Evolutionary conservation across 2,329 filamentous ascomycete species (phyloP), one percentile per base, ranked within the genome.

Genomic region (Fusarium udum): DNA sequence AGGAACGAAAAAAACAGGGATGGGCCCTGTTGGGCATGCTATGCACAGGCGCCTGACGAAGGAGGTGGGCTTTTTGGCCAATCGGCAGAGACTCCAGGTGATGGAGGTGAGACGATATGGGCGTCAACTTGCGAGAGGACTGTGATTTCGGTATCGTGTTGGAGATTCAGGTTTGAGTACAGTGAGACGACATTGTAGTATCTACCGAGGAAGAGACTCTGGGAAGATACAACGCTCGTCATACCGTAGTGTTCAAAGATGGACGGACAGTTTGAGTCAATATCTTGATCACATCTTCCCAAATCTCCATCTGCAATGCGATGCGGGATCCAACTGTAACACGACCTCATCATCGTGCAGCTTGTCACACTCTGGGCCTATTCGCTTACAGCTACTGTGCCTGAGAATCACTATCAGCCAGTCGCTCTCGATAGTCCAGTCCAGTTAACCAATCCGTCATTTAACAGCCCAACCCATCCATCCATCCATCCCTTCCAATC

Each of bases 21-120:
- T 69, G 31, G 34, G 39, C 71, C 71, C 55, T 71, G 71, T 42
- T 64, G 49, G 53, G 61, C 37, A 64, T 55, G 42, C 36, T 31
- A 62, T 77, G 75, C 75, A 77, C 69, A 75, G 75, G 75, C 75
- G 75, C 75, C 75, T 68, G 75, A 77, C 64, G 70, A 63, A 51
- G 46, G 32, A 64, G 43, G 55, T 48, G 65, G 42, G 39, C 31
- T 40, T 7, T 31, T 31, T 14, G 8, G 34, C 74, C 75, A 77
- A 77, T 77, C 73, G 75, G 75, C 73, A 70, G 65, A 61, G 55
- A 51, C 65, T 72, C 74, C 67, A 64, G 37, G 52, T 20, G 49
- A 61, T 55, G 36, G 64, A 63, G 60, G 74, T 77, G 75, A 77
- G 74, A 75, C 75, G 63, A 77, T 71, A 66, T 63, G 64, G 55